phyloP scores from a whole-genome alignment of 164 flowering plant species.

The grape (Vitis vinifera) region DNA sequence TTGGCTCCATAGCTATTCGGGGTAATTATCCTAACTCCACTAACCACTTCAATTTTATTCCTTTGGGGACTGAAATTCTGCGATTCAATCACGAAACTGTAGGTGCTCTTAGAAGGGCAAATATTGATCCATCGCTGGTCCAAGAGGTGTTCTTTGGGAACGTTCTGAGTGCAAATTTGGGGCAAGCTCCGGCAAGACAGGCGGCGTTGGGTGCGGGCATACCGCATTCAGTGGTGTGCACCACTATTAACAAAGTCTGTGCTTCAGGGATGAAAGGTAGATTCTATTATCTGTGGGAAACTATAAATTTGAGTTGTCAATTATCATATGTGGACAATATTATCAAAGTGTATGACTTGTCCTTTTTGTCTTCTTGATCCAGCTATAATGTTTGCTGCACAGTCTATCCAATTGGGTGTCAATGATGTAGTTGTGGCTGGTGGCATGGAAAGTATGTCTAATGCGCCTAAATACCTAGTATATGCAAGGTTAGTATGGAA shows the following conservation, averaged over 20 bases:
- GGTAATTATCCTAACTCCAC: conserved; percentile 19
- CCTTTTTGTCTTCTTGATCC: conserved; percentile 9
- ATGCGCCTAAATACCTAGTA: conserved; percentile 70
- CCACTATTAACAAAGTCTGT: conserved; percentile 90
- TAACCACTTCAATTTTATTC: neutral
- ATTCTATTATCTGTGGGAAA: neutral
- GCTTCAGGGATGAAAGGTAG: conserved; percentile 93
- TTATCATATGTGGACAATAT: neutral
- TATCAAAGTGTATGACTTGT: neutral
- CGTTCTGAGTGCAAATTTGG: conserved; percentile 93
- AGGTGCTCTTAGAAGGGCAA: conserved; percentile 91
- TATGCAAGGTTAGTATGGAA: conserved; percentile 45
- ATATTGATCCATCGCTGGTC: conserved; percentile 75
- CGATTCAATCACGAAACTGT: neutral
- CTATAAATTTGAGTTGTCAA: too few relatives aligned
- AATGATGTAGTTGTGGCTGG: conserved; percentile 83
- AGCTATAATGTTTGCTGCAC: conserved; percentile 85
- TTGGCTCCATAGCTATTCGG: conserved; percentile 51
- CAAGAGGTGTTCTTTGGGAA: conserved; percentile 97
- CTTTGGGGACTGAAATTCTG: neutral
- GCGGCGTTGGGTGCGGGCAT: conserved; percentile 96
- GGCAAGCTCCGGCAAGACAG: conserved; percentile 98
- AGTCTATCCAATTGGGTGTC: conserved; percentile 63
- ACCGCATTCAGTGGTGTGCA: conserved; percentile 81
- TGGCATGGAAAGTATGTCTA: conserved; percentile 96